phyloP scores from a whole-genome alignment of 345 rosid species.

The Salix caprea region DNA sequence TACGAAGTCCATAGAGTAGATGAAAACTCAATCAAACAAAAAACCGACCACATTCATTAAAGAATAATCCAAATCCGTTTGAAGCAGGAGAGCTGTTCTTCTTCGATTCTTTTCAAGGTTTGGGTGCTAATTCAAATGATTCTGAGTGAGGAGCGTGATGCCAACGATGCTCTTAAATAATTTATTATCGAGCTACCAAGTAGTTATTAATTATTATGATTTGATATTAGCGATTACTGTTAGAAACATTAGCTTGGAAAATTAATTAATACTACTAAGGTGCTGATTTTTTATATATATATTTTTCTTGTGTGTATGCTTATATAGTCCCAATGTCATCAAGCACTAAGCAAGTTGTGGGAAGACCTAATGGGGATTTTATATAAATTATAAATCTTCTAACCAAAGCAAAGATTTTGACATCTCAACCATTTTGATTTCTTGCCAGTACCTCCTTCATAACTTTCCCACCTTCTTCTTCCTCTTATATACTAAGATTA shows the following conservation, averaged over 20 bases:
- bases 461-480: slow-evolving; percentile 4
- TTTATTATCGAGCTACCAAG: background rate
- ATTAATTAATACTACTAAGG: too few relatives aligned
- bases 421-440: slow-evolving; percentile 48
- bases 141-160: background rate
- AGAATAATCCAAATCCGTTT: too few relatives aligned
- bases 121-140: background rate
- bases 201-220: background rate
- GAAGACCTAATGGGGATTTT: slow-evolving; percentile 14
- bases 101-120: background rate
- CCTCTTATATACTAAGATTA: background rate
- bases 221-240: background rate
- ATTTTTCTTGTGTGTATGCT: too few relatives aligned
- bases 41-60: too few relatives aligned
- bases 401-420: slow-evolving; percentile 41
- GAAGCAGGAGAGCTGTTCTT: background rate
- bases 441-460: slow-evolving; percentile 7
- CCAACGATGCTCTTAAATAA: background rate
- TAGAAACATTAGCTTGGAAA: background rate
- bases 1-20: background rate
- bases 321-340: slow-evolving; percentile 23
- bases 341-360: slow-evolving; percentile 26
- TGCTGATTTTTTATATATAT: too few relatives aligned
- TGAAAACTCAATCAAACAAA: background rate
- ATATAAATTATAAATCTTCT: slow-evolving; percentile 10